A percentile compares a stretch with the other conserved stretches of the same genome.
phyloP scores from a whole-genome alignment of 345 rosid species.

The Bruguiera sexangula region DNA sequence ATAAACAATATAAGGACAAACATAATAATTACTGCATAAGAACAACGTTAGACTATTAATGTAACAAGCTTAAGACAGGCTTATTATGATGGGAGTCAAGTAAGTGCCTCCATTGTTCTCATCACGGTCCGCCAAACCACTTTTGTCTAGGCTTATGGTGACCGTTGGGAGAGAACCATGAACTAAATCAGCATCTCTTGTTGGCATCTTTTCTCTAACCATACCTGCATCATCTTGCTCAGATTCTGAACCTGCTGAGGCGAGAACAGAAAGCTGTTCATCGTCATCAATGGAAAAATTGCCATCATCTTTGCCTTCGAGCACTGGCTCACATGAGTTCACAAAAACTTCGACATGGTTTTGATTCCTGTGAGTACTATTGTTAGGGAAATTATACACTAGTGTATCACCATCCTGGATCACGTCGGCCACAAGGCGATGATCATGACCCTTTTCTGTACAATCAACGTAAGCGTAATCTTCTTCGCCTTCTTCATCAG shows the following conservation, averaged over 20 bases:
- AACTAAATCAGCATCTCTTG: constrained; percentile 22
- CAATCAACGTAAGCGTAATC: constrained; percentile 43
- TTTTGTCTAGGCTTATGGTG: constrained; percentile 23
- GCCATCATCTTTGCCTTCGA: constrained; percentile 2
- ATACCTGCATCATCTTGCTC: constrained; percentile 20
- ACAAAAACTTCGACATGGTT: constrained; percentile 18
- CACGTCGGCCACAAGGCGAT: constrained; percentile 62
- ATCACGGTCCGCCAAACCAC: constrained; percentile 38
- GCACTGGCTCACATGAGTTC: constrained; percentile 10
- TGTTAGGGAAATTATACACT: constrained; percentile 32
- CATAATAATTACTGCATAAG: neutral
- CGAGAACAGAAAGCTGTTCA: constrained; percentile 41
- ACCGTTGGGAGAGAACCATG: constrained; percentile 19
- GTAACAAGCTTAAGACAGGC: constrained; percentile 5
- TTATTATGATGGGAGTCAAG: neutral
- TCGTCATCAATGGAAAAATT: constrained; percentile 31
- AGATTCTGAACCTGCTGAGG: constrained; percentile 50
- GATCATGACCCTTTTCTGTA: constrained; percentile 21
- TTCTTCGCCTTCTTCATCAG: constrained; percentile 62
- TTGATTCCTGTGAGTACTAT: constrained; percentile 1
- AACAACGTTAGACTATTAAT: neutral
- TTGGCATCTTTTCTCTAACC: constrained; percentile 25
- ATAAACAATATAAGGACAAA: constrained; percentile 18
- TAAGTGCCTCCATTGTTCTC: constrained; percentile 37
- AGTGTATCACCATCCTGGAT: constrained; percentile 59